Percentiles rank a stretch among this genome's conserved stretches.
These are phyloP conservation scores for Populus davidiana DNA, from an alignment of 345 rosid genomes.

Conservation along the genomic window DNA sequence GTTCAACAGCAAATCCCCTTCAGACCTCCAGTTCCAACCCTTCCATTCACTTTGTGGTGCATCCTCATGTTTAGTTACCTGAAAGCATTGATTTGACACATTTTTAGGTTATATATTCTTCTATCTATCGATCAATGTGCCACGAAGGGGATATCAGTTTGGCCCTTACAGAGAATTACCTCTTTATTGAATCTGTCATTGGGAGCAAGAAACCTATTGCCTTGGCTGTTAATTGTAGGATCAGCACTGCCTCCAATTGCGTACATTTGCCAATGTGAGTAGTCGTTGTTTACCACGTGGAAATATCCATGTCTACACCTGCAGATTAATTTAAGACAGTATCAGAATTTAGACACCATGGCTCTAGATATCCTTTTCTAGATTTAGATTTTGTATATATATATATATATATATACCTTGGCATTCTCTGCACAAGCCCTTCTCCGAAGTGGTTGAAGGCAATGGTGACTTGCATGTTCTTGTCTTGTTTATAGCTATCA, in stretches of 20 bases:
- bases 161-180: background rate
- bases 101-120: background rate
- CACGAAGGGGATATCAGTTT: background rate
- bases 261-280: constrained; percentile 30
- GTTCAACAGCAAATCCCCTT: constrained; percentile 25
- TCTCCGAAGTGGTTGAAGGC: constrained; percentile 37
- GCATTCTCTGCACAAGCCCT: constrained; percentile 37
- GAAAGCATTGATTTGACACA: background rate
- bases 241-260: constrained; percentile 36
- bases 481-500: constrained; percentile 21
- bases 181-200: constrained; percentile 25
- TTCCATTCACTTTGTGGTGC: constrained; percentile 23
- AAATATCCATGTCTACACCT: constrained; percentile 36
- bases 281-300: constrained; percentile 35
- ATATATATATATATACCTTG: constrained; percentile 10
- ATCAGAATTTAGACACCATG: background rate
- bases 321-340: background rate
- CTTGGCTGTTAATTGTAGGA: constrained; percentile 35
- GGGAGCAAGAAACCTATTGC: constrained; percentile 34
- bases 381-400: background rate
- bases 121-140: background rate
- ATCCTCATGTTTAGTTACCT: constrained; percentile 33
- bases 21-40: constrained; percentile 32
- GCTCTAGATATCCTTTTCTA: background rate
- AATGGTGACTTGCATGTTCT: constrained; percentile 31